Conservation (phyloP, 73 alveolate species). For the Tetrahymena malaccensis region DNA sequence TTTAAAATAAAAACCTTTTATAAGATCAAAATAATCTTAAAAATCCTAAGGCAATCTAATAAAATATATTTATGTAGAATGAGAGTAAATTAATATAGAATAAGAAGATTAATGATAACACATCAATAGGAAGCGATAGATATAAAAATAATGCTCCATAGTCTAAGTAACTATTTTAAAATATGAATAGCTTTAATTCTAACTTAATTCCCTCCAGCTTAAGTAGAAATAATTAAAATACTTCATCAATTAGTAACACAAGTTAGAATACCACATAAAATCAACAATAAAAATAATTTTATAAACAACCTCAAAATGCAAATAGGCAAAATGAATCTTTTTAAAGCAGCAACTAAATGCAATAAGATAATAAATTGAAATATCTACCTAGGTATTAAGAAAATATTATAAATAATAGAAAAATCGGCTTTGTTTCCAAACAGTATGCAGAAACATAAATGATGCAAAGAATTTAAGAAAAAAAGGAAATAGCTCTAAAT, state of each 20-base stretch:
- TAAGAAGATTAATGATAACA: background rate
- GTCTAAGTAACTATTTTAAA: too few species aligned
- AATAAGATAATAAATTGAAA: background rate
- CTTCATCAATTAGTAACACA: background rate
- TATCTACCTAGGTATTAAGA: background rate
- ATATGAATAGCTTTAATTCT: background rate
- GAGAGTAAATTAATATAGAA: too few species aligned
- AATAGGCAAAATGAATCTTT: background rate
- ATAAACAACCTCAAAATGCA: background rate
- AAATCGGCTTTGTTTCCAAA: background rate
- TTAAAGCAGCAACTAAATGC: background rate
- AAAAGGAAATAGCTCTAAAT: background rate
- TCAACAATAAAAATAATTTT: background rate
- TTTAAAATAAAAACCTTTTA: too few species aligned
- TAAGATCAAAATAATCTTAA: background rate
- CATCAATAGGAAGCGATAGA: background rate
- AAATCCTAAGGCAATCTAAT: background rate
- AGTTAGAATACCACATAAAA: background rate
- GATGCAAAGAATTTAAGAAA: background rate
- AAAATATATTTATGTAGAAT: too few species aligned
- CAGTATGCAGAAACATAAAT: background rate
- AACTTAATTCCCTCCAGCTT: background rate
- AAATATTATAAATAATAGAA: background rate
- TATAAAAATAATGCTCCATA: background rate
- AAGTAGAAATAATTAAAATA: background rate